These are phyloP conservation scores for Penicillium sp. DNA, from an alignment of 2,329 filamentous ascomycete genomes.

Conservation along the genomic window DNA sequence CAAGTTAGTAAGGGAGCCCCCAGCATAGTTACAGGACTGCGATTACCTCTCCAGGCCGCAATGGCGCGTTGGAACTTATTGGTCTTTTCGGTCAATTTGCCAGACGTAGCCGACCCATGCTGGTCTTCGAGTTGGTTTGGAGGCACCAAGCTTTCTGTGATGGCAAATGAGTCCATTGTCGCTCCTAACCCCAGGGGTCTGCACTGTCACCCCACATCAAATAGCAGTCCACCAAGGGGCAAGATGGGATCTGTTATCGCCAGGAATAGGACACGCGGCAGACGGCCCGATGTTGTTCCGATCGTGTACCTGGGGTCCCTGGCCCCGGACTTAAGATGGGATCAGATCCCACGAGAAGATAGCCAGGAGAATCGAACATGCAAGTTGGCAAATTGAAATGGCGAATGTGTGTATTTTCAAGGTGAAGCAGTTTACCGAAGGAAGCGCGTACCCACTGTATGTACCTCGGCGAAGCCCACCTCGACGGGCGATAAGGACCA, in stretches of 20 bases:
- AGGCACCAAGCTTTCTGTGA: conserved; percentile 40
- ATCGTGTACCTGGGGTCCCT: conserved; percentile 16
- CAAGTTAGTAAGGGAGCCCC: conserved; percentile 1
- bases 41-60: conserved; percentile 88
- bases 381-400: neutral
- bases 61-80: conserved; percentile 98
- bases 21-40: conserved; percentile 20
- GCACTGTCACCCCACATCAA: conserved; percentile 28
- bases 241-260: conserved; percentile 21
- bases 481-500: neutral
- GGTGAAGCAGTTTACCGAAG: neutral
- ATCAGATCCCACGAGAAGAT: neutral
- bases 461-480: neutral
- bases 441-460: neutral
- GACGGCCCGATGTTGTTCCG: conserved; percentile 37
- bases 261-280: conserved; percentile 28
- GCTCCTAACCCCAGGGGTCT: conserved; percentile 14
- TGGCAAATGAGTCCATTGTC: conserved; percentile 45
- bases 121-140: conserved; percentile 29
- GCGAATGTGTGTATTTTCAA: neutral
- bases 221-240: conserved; percentile 16
- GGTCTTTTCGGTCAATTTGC: conserved; percentile 53
- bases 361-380: neutral
- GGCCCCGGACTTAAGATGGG: neutral
- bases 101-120: conserved; percentile 22